phyloP scores from a whole-genome alignment of 352 stramenopile genomes.

The Plasmopara viticola region DNA sequence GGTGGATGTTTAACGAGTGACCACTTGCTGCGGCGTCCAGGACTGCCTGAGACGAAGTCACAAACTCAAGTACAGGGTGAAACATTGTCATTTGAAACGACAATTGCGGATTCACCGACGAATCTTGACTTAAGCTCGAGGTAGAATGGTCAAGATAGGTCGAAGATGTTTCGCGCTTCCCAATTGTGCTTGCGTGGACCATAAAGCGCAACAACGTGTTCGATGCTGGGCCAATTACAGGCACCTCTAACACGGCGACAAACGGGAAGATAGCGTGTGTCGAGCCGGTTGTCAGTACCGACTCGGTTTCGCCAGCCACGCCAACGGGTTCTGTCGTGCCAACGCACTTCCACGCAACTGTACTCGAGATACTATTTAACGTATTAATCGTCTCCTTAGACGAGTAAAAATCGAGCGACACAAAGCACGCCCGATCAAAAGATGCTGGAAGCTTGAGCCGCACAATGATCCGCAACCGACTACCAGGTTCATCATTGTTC shows the following conservation, averaged over 20 bases:
- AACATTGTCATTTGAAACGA: conserved; percentile 87
- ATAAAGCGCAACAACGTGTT: conserved; percentile 84
- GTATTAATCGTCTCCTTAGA: conserved; percentile 62
- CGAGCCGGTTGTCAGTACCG: conserved; percentile 45
- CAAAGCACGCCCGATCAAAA: conserved; percentile 76
- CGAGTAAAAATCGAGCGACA: conserved; percentile 79
- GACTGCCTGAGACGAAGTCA: conserved; percentile 79
- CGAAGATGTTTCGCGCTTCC: conserved; percentile 48
- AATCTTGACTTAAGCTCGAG: conserved; percentile 35
- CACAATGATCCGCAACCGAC: conserved; percentile 76
- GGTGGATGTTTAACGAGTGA: conserved; percentile 68
- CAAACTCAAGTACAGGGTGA: conserved; percentile 78
- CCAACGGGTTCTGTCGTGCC: conserved; percentile 73
- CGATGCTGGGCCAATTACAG: conserved; percentile 69
- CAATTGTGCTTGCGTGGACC: conserved; percentile 73
- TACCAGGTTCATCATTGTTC: conserved; percentile 75
- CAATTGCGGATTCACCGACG: conserved; percentile 33
- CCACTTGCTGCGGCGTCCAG: conserved; percentile 74
- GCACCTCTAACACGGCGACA: conserved; percentile 79
- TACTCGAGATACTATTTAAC: conserved; percentile 46
- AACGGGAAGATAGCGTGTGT: conserved; percentile 74
- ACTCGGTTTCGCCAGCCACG: conserved; percentile 56
- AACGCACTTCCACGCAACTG: conserved; percentile 75
- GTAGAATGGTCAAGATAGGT: conserved; percentile 40
- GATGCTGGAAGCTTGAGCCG: conserved; percentile 69